Evolutionary conservation across 495 filamentous ascomycete genomes (phyloP), one percentile per base, ranked within the genome.

Genomic region (Xylaria bambusicola): DNA sequence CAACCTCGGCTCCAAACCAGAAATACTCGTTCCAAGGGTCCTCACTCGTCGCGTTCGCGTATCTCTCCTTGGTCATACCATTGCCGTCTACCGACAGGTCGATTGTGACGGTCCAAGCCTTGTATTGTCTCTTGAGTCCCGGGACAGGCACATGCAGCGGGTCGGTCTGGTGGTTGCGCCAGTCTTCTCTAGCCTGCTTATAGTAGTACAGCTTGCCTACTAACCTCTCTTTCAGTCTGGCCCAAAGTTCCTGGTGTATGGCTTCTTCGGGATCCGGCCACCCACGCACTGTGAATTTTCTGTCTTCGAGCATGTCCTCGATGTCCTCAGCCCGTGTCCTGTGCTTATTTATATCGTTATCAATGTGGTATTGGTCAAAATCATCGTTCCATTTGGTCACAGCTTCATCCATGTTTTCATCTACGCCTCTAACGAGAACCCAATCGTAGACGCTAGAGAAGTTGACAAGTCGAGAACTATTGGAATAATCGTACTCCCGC

Each of bases 1-100:
- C 38, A 17, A 65, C 56, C 53, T 67, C 65, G 17, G 65, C 65
- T 4, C 65, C 65, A 18, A 55, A 67, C 52, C 52, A 67, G 5
- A 0, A 12, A 51, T 67, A 67, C 8, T 45, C 23, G 0, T 21
- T 0, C 23, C 55, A 45, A 2, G 65, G 65, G 0, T 10, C 18
- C 36, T 20, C 5, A 6, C 15, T 44, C 13, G 20, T 0, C 2
- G 24, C 15, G 7, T 31, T 12, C 6, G 9, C 5, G 29, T 67
- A 66, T 10, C 64, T 59, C 0, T 9, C 2, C 17, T 36, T 12
- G 0, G 0, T 26, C 65, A 67, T 60, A 5, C 62, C 62, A 1
- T 29, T 6, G 18, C 59, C 62, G 21, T 65, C 31, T n/a, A 67
- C 56, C 8, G 56, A 60, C 4, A 21, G 2, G 31, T 67, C 65